Percentiles rank a stretch among this genome's conserved stretches.
These are phyloP conservation scores for Pouteria campechiana DNA, from an alignment of 179 eudicot genomes.

Conservation along the genomic window DNA sequence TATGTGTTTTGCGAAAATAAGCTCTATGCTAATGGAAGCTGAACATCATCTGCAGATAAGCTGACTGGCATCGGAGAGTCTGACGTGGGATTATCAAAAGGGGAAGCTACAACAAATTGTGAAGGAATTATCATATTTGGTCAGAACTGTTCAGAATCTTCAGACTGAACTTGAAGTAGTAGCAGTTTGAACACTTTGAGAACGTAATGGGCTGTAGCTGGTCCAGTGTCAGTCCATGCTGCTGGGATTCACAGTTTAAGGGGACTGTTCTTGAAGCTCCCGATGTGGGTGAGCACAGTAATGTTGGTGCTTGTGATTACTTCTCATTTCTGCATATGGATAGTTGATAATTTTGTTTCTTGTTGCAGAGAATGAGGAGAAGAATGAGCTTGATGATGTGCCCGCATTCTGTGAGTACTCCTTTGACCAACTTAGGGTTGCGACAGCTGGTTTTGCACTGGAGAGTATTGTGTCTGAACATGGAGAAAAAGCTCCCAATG, in stretches of 20 bases:
- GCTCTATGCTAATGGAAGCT: too few relatives aligned
- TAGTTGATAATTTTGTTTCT: not conserved
- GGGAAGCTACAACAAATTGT: too few relatives aligned
- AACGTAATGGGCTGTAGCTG: constrained; percentile 35
- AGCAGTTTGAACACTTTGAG: too few relatives aligned
- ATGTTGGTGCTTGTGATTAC: not conserved
- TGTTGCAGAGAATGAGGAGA: constrained; percentile 49
- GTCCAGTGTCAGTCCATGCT: constrained; percentile 41
- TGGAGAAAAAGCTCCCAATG: constrained; percentile 91
- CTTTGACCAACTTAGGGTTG: constrained; percentile 60
- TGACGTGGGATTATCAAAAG: too few relatives aligned
- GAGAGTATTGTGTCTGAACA: constrained; percentile 97
- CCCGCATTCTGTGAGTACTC: constrained; percentile 63
- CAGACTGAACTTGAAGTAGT: too few relatives aligned
- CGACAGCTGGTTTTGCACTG: constrained; percentile 88
- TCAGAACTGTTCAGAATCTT: too few relatives aligned
- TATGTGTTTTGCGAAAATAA: too few relatives aligned
- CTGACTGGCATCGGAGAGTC: too few relatives aligned
- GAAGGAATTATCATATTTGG: too few relatives aligned
- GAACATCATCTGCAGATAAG: too few relatives aligned
- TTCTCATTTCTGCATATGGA: not conserved
- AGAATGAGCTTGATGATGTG: constrained; percentile 37
- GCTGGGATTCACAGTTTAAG: constrained; percentile 31
- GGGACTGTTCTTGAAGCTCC: constrained; percentile 33
- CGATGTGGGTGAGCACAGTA: constrained; percentile 22